Evolutionary conservation across 768 basidiomycete species (phyloP), one percentile per base, ranked within the genome.

Genomic region (Russula vinacea): DNA sequence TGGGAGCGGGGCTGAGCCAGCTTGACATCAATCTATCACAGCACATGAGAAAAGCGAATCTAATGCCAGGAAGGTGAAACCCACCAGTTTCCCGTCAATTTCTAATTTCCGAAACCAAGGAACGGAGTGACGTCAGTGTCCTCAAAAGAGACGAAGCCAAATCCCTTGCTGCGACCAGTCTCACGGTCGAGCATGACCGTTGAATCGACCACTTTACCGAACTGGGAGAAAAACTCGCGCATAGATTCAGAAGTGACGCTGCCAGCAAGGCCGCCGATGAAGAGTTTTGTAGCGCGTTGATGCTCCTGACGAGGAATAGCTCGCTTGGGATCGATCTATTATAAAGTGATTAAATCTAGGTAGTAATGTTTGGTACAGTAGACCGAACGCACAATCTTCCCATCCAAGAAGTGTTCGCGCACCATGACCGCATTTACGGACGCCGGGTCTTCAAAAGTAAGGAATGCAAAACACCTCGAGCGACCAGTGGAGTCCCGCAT

Each of bases 141-240:
- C 73, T 94, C 89, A 71, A 96, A 95, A 0, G 92, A 95, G 32
- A 98, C 90, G 73, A 98, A 98, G 0, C 94, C 96, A 69, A 98
- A 98, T 9, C 96, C 96, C 76, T 98, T 95, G 76, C 90, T 93
- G 55, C 93, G 78, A 26, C 90, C 89, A 10, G 92, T 92, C 74
- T 96, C 94, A 58, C 93, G 87, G 75, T 98, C 96, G 70, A 96
- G 82, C 96, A 98, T 98, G 71, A 98, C 93, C 0, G 95, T 97
- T 60, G 94, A 94, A 74, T 98, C 96, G 72, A 96, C 89, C 68
- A 98, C 94, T 69, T 86, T 88, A 62, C 96, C 96, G 70, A 90
- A 98, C 73, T 94, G 89, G 50, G 87, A 86, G 77, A 97, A 95
- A 77, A 92, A 97, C 51, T 87, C 84, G 67, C 89, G 86, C 87